Conservation (phyloP, 257 asterid species). For the Nicotiana sylvestris region DNA sequence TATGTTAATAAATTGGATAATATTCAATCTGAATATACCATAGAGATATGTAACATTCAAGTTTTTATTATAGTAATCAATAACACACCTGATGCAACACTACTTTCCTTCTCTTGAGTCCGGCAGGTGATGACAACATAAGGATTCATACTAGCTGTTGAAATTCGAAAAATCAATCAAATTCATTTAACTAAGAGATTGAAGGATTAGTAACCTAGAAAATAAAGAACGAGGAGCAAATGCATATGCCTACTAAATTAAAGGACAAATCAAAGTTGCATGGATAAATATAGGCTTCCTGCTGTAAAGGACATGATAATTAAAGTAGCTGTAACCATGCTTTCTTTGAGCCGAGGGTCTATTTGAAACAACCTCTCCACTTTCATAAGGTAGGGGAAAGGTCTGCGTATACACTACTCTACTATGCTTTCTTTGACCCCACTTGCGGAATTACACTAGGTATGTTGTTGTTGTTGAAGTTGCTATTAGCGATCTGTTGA, state of each 20-base stretch:
- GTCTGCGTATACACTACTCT: too few relatives aligned
- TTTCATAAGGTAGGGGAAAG: too few relatives aligned
- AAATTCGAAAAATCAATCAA: background rate
- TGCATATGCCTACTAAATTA: background rate
- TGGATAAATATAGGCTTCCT: too few relatives aligned
- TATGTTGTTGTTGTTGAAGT: background rate
- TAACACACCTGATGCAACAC: constrained; percentile 55
- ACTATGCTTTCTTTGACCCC: too few relatives aligned
- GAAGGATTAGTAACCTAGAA: background rate
- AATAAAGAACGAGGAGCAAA: background rate
- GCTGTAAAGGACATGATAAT: background rate
- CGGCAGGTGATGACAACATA: constrained; percentile 57
- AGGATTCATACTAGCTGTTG: constrained; percentile 64
- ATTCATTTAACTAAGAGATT: background rate
- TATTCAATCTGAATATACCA: background rate
- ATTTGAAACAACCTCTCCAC: too few relatives aligned
- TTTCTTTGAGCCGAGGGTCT: too few relatives aligned
- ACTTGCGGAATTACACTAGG: too few relatives aligned
- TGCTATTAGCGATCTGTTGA: background rate
- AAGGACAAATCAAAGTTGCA: background rate
- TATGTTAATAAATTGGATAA: background rate
- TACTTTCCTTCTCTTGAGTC: constrained; percentile 81
- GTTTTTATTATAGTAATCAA: background rate
- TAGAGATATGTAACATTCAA: background rate
- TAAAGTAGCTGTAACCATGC: background rate